These are phyloP conservation scores for Rhododendron molle DNA, from an alignment of 148 eudicot genomes.

Conservation along the genomic window DNA sequence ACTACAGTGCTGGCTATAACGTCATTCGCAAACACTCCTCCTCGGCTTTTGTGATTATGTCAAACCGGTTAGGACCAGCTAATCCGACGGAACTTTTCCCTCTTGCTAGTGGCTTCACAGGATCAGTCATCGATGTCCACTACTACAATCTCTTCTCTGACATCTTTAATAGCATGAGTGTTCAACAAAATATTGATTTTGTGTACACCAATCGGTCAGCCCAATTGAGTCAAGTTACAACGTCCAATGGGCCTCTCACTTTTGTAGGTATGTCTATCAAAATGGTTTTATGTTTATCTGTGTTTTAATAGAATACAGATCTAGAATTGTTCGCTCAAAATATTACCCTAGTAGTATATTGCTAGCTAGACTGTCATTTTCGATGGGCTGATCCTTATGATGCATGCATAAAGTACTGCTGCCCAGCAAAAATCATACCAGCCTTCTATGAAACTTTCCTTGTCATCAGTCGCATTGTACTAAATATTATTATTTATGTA, in stretches of 20 bases:
- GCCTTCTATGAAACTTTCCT: not conserved
- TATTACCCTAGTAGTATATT: too few species aligned
- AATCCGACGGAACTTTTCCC: conserved; percentile 32
- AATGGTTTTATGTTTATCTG: not conserved
- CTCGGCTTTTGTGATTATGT: conserved; percentile 31
- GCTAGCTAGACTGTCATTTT: not conserved
- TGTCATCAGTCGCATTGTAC: not conserved
- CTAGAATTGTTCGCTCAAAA: not conserved
- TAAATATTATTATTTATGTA: too few species aligned
- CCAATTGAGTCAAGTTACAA: conserved; percentile 26
- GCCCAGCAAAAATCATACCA: too few species aligned
- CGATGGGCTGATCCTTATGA: too few species aligned
- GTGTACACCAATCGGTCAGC: conserved; percentile 20
- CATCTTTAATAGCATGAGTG: conserved; percentile 21
- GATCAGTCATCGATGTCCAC: conserved; percentile 38
- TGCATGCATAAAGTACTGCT: too few species aligned
- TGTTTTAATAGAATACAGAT: too few species aligned
- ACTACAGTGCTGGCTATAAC: conserved; percentile 32
- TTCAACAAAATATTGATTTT: conserved; percentile 41
- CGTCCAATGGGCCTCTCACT: conserved; percentile 49
- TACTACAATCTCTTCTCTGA: conserved; percentile 34
- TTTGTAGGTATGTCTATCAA: conserved; percentile 43
- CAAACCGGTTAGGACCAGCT: conserved; percentile 23
- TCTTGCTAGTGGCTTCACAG: conserved; percentile 22
- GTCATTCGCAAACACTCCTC: conserved; percentile 31